A percentile compares a stretch with the other conserved stretches of the same genome.
Evolutionary conservation across 352 stramenopile species (phyloP).

Genomic region (Pythium graminicola): DNA sequence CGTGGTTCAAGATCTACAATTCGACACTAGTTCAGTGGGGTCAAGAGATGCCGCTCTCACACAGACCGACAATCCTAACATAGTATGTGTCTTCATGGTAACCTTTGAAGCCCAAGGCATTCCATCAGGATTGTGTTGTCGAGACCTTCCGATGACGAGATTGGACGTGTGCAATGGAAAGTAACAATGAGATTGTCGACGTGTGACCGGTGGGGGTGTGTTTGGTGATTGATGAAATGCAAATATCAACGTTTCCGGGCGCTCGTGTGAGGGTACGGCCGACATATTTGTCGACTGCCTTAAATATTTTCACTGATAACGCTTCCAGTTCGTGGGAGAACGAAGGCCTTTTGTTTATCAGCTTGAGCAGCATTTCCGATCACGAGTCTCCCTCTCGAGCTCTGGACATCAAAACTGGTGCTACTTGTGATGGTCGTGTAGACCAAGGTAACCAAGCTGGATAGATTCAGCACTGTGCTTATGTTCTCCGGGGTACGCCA

Average conservation of each 20-base stretch:
- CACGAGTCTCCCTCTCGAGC: neutral
- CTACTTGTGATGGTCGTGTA: neutral
- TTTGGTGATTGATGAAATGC: slow-evolving; percentile 16
- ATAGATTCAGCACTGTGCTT: too few species aligned
- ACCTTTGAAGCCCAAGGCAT: slow-evolving; percentile 5
- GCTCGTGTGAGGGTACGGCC: slow-evolving; percentile 1
- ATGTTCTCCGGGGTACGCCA: too few species aligned
- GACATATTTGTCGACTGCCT: slow-evolving; percentile 6
- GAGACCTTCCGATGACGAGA: slow-evolving; percentile 9
- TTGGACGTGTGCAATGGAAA: slow-evolving; percentile 14
- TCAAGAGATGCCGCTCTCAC: slow-evolving; percentile 15
- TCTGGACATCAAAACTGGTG: neutral
- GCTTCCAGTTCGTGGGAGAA: slow-evolving; percentile 6
- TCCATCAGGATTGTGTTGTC: slow-evolving; percentile 9
- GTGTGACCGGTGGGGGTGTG: slow-evolving; percentile 10
- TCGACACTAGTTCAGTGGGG: slow-evolving; percentile 20
- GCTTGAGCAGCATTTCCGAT: slow-evolving; percentile 15
- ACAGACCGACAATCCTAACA: slow-evolving; percentile 12
- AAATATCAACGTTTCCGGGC: neutral
- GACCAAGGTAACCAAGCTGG: slow-evolving; percentile 4
- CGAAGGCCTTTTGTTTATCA: slow-evolving; percentile 5
- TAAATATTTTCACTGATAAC: slow-evolving; percentile 18
- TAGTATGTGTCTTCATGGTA: slow-evolving; percentile 16
- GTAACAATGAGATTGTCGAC: slow-evolving; percentile 10
- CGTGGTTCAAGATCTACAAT: slow-evolving; percentile 29